Evolutionary conservation across 176 grass and related monocot species (phyloP).

Genomic region (Hyparrhenia diplandra): DNA sequence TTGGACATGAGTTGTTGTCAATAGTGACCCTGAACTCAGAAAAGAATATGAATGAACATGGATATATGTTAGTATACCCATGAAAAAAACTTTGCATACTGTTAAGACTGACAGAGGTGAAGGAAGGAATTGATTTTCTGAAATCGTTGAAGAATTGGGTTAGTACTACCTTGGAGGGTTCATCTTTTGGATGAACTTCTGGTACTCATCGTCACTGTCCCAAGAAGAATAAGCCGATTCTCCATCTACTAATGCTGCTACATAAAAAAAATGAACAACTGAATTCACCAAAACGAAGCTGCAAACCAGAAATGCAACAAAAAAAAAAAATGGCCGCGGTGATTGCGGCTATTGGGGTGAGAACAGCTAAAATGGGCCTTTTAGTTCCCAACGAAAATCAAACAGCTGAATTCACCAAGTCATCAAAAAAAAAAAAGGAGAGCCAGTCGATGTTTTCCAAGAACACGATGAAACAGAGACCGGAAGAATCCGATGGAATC

Average conservation of each 20-base stretch:
- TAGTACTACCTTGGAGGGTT: constrained; percentile 51
- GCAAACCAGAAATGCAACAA: not conserved
- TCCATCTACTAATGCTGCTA: constrained; percentile 48
- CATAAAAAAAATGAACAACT: too few species aligned
- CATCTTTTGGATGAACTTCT: constrained; percentile 96
- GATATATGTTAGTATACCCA: too few species aligned
- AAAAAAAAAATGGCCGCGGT: not conserved
- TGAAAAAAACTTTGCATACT: too few species aligned
- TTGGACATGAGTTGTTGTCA: constrained; percentile 63
- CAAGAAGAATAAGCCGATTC: constrained; percentile 59
- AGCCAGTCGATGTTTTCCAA: constrained; percentile 20
- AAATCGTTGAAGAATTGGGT: too few species aligned
- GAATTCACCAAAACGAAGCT: too few species aligned
- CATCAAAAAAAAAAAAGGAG: not conserved
- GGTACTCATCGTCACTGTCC: constrained; percentile 74
- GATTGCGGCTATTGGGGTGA: not conserved
- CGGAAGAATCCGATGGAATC: not conserved
- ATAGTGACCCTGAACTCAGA: constrained; percentile 58
- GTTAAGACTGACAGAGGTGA: too few species aligned
- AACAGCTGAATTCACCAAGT: not conserved
- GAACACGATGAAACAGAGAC: constrained; percentile 1
- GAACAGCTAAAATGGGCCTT: not conserved
- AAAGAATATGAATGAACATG: too few species aligned
- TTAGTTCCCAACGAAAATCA: not conserved
- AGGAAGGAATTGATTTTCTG: too few species aligned